These are phyloP conservation scores for Mycosphaerella arachidis DNA, from an alignment of 2,329 filamentous ascomycete species.

Conservation along the genomic window DNA sequence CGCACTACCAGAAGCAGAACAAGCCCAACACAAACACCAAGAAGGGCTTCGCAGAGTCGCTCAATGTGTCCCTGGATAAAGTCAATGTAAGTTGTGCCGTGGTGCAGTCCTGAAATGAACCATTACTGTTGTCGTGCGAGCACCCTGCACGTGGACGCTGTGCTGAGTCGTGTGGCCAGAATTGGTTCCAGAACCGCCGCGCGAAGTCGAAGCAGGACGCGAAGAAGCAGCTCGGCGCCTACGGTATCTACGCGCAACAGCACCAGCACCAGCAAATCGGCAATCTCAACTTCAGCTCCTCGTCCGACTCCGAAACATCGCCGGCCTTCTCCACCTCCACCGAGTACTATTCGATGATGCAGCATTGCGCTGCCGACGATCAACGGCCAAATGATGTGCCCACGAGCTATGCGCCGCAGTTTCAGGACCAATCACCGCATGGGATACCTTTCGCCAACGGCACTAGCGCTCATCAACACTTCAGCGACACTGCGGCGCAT, in stretches of 20 bases:
- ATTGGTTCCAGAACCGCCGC: slow-evolving; percentile 52
- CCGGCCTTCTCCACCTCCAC: slow-evolving; percentile 26
- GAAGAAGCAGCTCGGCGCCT: slow-evolving; percentile 41
- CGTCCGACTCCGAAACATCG: slow-evolving; percentile 30
- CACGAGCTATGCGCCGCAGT: slow-evolving; percentile 6
- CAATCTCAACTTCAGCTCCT: slow-evolving; percentile 21
- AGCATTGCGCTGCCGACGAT: slow-evolving; percentile 22
- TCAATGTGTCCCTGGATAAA: slow-evolving; percentile 49
- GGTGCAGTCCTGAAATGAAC: neutral
- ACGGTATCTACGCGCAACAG: slow-evolving; percentile 21
- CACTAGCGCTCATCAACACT: slow-evolving; percentile 6
- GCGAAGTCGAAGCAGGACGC: slow-evolving; percentile 51
- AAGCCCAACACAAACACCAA: slow-evolving; percentile 50
- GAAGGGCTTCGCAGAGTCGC: slow-evolving; percentile 46
- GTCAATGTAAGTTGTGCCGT: slow-evolving; percentile 45
- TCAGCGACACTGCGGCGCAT: slow-evolving; percentile 5
- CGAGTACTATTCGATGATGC: slow-evolving; percentile 33
- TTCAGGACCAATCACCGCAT: slow-evolving; percentile 6
- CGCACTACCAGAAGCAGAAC: slow-evolving; percentile 45
- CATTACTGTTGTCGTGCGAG: neutral
- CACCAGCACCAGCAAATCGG: slow-evolving; percentile 10
- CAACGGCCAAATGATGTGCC: slow-evolving; percentile 11
- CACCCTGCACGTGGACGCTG: neutral
- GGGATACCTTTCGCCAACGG: slow-evolving; percentile 8
- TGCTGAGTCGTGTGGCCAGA: slow-evolving; percentile 34